Evolutionary conservation across 2,329 filamentous ascomycete genomes (phyloP).

Genomic region (Talaromyces verruculosus): DNA sequence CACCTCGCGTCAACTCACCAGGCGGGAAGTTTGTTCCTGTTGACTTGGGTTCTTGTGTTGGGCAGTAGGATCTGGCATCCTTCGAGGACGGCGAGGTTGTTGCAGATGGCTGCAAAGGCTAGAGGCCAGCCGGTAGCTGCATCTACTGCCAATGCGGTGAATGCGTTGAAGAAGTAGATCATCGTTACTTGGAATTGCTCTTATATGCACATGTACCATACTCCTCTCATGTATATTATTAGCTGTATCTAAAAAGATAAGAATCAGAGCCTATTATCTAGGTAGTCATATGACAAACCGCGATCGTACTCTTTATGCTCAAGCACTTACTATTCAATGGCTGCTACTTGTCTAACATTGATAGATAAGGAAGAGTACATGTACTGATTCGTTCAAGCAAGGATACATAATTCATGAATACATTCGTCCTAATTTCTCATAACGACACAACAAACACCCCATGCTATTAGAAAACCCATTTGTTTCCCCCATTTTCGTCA

Average conservation of each 20-base stretch:
- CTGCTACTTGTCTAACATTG: background rate
- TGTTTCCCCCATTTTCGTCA: background rate
- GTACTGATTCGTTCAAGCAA: background rate
- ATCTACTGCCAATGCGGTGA: conserved; percentile 29
- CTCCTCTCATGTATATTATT: conserved; percentile 22
- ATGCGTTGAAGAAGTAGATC: conserved; percentile 26
- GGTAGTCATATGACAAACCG: background rate
- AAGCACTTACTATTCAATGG: background rate
- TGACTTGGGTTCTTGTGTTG: conserved; percentile 78
- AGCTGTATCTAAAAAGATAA: background rate
- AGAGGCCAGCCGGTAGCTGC: conserved; percentile 31
- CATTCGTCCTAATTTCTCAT: conserved; percentile 2
- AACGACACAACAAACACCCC: background rate
- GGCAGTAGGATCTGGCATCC: conserved; percentile 76
- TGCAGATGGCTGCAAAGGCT: conserved; percentile 50
- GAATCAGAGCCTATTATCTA: background rate
- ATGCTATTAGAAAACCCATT: background rate
- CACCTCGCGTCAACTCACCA: conserved; percentile 88
- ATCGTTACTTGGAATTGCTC: background rate
- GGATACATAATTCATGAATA: background rate
- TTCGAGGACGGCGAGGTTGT: conserved; percentile 60
- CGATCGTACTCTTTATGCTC: background rate
- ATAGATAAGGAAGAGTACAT: background rate
- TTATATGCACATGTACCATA: conserved; percentile 20
- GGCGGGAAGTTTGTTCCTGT: conserved; percentile 78